Percentiles rank a stretch among this genome's conserved stretches.
These are phyloP conservation scores for Amylostereum areolatum DNA, from an alignment of 1,284 basidiomycete genomes.

Conservation along the genomic window DNA sequence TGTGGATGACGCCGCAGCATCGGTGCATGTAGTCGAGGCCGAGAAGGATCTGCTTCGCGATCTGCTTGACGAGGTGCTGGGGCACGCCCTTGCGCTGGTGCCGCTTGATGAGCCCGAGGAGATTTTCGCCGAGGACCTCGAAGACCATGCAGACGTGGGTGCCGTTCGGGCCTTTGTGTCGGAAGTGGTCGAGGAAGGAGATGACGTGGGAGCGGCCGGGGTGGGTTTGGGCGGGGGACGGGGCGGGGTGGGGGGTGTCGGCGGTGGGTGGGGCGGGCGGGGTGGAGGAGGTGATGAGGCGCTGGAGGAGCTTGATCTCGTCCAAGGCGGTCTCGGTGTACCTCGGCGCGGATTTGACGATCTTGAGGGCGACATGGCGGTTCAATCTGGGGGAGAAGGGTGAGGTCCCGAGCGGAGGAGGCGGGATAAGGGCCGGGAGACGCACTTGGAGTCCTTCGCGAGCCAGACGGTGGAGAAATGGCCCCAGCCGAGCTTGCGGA, in stretches of 20 bases:
- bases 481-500: constrained; percentile 96
- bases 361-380: constrained; percentile 97
- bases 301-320: constrained; percentile 97
- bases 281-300: constrained; percentile 85
- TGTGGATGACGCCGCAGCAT: constrained; percentile 93
- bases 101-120: constrained; percentile 96
- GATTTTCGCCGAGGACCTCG: constrained; percentile 96
- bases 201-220: constrained; percentile 84
- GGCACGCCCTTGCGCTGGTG: constrained; percentile 95
- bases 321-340: constrained; percentile 98
- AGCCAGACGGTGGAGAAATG: constrained; percentile 97
- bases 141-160: constrained; percentile 99
- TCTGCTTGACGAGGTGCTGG: constrained; percentile 90
- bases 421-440: constrained; percentile 5
- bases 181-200: constrained; percentile 95
- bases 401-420: constrained; percentile 3
- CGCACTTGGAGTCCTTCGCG: constrained; percentile 80
- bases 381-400: constrained; percentile 55
- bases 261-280: constrained; percentile 51
- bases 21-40: constrained; percentile 98
- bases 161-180: constrained; percentile 94
- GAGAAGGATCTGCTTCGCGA: constrained; percentile 93
- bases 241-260: constrained; percentile 51
- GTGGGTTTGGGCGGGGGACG: constrained; percentile 64
- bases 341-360: constrained; percentile 95